A percentile compares a stretch with the other conserved stretches of the same genome.
phyloP scores from a whole-genome alignment of 768 basidiomycete species.

The Lyophyllum decastes region DNA sequence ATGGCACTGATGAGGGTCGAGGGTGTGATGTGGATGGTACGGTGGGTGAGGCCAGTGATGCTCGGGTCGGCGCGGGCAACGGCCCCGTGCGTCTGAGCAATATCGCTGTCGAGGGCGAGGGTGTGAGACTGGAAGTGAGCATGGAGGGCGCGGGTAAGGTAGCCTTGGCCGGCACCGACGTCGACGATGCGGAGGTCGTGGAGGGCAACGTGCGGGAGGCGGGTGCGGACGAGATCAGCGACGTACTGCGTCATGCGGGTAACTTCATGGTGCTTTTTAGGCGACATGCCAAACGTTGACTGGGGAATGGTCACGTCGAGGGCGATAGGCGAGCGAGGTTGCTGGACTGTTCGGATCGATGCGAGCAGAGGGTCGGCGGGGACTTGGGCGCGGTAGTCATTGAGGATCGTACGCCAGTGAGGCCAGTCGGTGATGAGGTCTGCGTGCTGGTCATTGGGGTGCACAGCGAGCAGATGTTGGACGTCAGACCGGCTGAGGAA shows the following conservation, averaged over 20 bases:
- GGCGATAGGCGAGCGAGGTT: slow-evolving; percentile 24
- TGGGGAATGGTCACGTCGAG: slow-evolving; percentile 16
- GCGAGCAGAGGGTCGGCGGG: slow-evolving; percentile 12
- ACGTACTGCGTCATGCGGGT: slow-evolving; percentile 49
- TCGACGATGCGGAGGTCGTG: slow-evolving; percentile 55
- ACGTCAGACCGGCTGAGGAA: slow-evolving; percentile 14
- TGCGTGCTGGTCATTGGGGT: slow-evolving; percentile 41
- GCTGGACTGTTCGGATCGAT: slow-evolving; percentile 23
- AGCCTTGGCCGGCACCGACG: slow-evolving; percentile 73
- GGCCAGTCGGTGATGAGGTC: slow-evolving; percentile 27
- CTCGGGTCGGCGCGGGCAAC: slow-evolving; percentile 19
- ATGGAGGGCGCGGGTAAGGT: slow-evolving; percentile 57
- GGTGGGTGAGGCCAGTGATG: slow-evolving; percentile 47
- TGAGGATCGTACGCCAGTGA: slow-evolving; percentile 11
- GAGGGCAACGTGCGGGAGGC: slow-evolving; percentile 6
- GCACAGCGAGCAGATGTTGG: slow-evolving; percentile 38
- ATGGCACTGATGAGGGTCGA: slow-evolving; percentile 45
- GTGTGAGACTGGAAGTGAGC: slow-evolving; percentile 41
- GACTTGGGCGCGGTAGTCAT: slow-evolving; percentile 15
- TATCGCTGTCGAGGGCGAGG: slow-evolving; percentile 68
- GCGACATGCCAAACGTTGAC: slow-evolving; percentile 57
- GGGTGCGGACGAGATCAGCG: slow-evolving; percentile 32
- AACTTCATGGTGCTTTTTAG: slow-evolving; percentile 78
- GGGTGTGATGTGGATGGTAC: slow-evolving; percentile 55
- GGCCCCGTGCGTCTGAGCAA: slow-evolving; percentile 60